These are phyloP conservation scores for Hortaea werneckii DNA, from an alignment of 2,329 filamentous ascomycete genomes.

Conservation along the genomic window DNA sequence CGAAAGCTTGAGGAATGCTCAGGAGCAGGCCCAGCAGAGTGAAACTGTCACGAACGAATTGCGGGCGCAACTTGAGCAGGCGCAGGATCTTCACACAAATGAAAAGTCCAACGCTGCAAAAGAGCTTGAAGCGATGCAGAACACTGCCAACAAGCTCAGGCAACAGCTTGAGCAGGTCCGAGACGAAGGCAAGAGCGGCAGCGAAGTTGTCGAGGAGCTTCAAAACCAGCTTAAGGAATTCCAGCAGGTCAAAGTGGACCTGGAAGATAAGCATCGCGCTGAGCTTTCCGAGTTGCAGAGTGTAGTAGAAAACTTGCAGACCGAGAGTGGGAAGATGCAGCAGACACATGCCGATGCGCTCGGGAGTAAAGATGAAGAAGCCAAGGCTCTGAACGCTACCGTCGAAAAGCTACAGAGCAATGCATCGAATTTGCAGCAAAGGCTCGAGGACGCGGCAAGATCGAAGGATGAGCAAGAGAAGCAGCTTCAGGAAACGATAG, in stretches of 20 bases:
- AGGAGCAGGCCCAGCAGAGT: slow-evolving; percentile 2
- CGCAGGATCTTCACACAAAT: slow-evolving; percentile 1
- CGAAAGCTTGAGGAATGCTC: slow-evolving; percentile 4
- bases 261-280: slow-evolving; percentile 4
- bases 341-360: not conserved
- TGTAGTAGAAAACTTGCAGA: slow-evolving; percentile 12
- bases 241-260: not conserved
- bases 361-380: not conserved
- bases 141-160: slow-evolving; percentile 9
- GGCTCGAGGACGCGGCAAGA: slow-evolving; percentile 8
- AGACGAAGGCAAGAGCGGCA: slow-evolving; percentile 12
- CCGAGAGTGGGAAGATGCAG: slow-evolving; percentile 3
- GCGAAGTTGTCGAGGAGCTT: slow-evolving; percentile 8
- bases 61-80: slow-evolving; percentile 5
- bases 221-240: slow-evolving; percentile 8
- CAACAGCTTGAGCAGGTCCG: slow-evolving; percentile 14
- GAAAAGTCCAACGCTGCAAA: slow-evolving; percentile 1
- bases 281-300: slow-evolving; percentile 5
- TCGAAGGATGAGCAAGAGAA: slow-evolving; percentile 7
- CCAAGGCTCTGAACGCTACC: not conserved
- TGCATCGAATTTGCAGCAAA: slow-evolving; percentile 8
- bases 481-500: slow-evolving; percentile 7
- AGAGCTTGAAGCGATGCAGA: not conserved
- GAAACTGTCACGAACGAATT: slow-evolving; percentile 5
- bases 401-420: slow-evolving; percentile 11